Base-by-base conservation (phyloP, 345 rosid genomes). In the Hibiscus mutabilis region DNA sequence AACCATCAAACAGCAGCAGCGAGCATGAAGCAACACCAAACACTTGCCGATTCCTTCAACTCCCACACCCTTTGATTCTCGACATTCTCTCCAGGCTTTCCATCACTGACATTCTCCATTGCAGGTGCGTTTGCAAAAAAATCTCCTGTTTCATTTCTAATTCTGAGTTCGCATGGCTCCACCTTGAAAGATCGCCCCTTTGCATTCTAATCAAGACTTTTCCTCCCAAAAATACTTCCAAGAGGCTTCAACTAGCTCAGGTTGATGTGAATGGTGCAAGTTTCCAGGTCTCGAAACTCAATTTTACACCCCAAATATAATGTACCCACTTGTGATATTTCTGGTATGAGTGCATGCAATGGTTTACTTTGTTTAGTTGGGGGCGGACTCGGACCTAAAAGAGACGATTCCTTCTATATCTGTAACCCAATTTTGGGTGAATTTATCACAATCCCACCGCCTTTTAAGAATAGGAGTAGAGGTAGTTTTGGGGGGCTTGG, bases 401-500 rank as follows among this genome's bases (percentile, higher is more conserved):
- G 52, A 21, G 69, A 52, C 21, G 13, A 21, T 25, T 42, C 53
- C 49, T 47, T 72, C 18, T 63, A 72, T 52, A 37, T 72, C 5
- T 72, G 69, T 52, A 72, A 72, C 61, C 69, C 75, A 19, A 52
- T 63, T 33, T 64, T 63, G 33, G 75, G 75, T 52, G 69, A 72
- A 37, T 72, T 46, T 51, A 51, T 72, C 69, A 72, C 52, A 13
- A 33, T 72, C 4, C 15, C 18, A 15, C 57, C 62, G 1, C 8
- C 75, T 55, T 53, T 12, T 33, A 72, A 61, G 37, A 62, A 27
- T 57, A 72, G 40, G 25, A 21, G 24, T 2, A 21, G 35, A 4
- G 40, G 40, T 46, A 24, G 40, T 10, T 63, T 62, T 37, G 35
- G 49, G 69, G 75, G 69, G 52, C 62, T 72, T 21, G 69, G 75